These are phyloP conservation scores for Tuber microsphaerosporum DNA, from an alignment of 495 filamentous ascomycete genomes.

Conservation along the genomic window DNA sequence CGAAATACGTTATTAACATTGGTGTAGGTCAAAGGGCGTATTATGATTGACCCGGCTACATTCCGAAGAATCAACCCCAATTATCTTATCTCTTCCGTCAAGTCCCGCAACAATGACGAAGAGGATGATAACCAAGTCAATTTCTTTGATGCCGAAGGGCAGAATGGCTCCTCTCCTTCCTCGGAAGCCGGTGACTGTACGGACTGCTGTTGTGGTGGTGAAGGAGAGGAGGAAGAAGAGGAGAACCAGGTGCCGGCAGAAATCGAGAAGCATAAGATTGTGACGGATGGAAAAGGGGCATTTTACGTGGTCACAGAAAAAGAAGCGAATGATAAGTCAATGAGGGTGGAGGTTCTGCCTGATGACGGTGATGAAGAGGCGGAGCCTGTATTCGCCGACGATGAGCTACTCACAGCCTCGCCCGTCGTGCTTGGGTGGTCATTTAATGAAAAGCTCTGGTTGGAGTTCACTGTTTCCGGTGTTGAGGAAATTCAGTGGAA, in stretches of 20 bases:
- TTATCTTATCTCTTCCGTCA: conserved; percentile 72
- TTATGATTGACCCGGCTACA: conserved; percentile 86
- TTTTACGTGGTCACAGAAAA: conserved; percentile 18
- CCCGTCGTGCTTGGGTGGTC: conserved; percentile 89
- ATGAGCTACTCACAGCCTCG: conserved; percentile 82
- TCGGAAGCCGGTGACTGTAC: conserved; percentile 54
- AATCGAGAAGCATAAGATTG: conserved; percentile 14
- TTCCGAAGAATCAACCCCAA: conserved; percentile 85
- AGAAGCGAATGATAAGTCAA: conserved; percentile 22
- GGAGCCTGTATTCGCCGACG: conserved; percentile 65
- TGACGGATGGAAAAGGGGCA: conserved; percentile 21
- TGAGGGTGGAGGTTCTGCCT: conserved; percentile 33
- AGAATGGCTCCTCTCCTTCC: conserved; percentile 13
- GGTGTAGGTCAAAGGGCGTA: conserved; percentile 70
- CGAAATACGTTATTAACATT: conserved; percentile 6
- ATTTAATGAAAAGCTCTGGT: conserved; percentile 84
- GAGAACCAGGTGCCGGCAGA: conserved; percentile 12
- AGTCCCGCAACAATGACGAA: conserved; percentile 66
- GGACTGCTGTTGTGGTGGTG: conserved; percentile 48
- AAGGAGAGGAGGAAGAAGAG: conserved; percentile 42
- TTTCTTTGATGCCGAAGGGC: conserved; percentile 38
- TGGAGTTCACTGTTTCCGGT: conserved; percentile 78
- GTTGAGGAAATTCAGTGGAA: conserved; percentile 80
- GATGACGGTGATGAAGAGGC: conserved; percentile 51
- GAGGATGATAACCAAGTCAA: conserved; percentile 52